Percentiles rank a stretch among this genome's conserved stretches.
Evolutionary conservation across 805 yeast species (phyloP).

Genomic region (Candida ascalaphidarum): DNA sequence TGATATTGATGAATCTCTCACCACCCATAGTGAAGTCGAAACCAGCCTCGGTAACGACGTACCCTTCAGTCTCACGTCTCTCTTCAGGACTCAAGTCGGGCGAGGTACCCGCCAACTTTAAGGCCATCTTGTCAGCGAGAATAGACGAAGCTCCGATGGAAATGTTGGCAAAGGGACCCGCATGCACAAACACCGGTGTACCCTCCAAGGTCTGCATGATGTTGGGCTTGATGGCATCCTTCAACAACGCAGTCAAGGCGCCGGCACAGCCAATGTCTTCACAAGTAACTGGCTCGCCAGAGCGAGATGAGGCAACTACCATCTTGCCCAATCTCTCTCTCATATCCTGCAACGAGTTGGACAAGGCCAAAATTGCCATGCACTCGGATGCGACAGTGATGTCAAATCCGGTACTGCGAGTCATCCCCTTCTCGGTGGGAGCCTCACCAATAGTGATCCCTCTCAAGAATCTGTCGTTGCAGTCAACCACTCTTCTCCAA

Average conservation of each 20-base stretch:
- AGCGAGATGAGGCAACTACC: constrained; percentile 61
- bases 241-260: constrained; percentile 72
- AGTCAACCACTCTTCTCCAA: constrained; percentile 79
- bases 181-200: constrained; percentile 80
- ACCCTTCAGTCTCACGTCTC: constrained; percentile 51
- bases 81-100: constrained; percentile 34
- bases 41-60: constrained; percentile 82
- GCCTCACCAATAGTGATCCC: constrained; percentile 76
- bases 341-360: constrained; percentile 62
- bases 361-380: constrained; percentile 77
- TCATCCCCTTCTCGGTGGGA: constrained; percentile 69
- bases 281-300: constrained; percentile 70
- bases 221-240: constrained; percentile 79
- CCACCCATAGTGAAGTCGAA: constrained; percentile 92
- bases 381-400: constrained; percentile 80
- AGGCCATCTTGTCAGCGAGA: constrained; percentile 74
- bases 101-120: constrained; percentile 66
- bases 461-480: constrained; percentile 73
- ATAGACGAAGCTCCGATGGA: constrained; percentile 83
- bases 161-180: constrained; percentile 85
- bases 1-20: constrained; percentile 76
- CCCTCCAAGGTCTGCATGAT: constrained; percentile 86
- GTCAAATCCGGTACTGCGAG: constrained; percentile 71
- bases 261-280: constrained; percentile 85
- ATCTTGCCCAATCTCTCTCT: constrained; percentile 68